Evolutionary conservation across 768 basidiomycete species (phyloP), one percentile per base, ranked within the genome.

Genomic region (Hemileccinum impolitum): DNA sequence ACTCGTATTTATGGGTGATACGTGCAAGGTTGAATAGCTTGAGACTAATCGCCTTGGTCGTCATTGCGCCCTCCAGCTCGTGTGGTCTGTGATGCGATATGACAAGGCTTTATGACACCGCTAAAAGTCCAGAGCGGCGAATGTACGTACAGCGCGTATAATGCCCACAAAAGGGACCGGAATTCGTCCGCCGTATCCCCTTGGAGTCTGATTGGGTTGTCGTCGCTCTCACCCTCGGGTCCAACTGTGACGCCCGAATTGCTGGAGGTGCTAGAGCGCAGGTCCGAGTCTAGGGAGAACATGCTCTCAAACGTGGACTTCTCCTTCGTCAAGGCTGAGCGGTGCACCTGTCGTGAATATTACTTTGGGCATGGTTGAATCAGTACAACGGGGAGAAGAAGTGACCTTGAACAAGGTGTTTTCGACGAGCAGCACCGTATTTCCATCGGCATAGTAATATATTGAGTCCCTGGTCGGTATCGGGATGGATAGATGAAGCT

Each of bases 81-180:
- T 72, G 72, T 8, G 72, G 70, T 38, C 80, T 81, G 53, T 37
- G 36, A 41, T 32, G 15, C 17, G 25, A 43, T 31, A 47, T 40
- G 42, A 37, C 36, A 37, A 26, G 36, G 34, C 28, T 43, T 41
- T 45, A 48, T 43, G 52, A 39, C 40, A 34, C 21, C 26, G 50
- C 48, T 14, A 43, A 28, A 18, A 32, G 2, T 37, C 0, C 11
- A 32, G 26, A 34, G 47, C 38, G 48, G 32, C 34, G 39, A 45
- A 45, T 43, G 41, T 43, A 72, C 78, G 60, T 66, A 82, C 80
- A 72, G 58, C 0, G 76, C 73, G 55, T 80, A 75, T 39, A 79
- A 57, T 3, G 75, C 72, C 77, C 79, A 81, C 31, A 81, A 62
- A 34, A 83, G 69, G 4, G 76, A 77, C 11, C 75, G 69, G 55